A percentile compares a stretch with the other conserved stretches of the same genome.
phyloP scores from a whole-genome alignment of 164 flowering plant species.

The Piper longum region DNA sequence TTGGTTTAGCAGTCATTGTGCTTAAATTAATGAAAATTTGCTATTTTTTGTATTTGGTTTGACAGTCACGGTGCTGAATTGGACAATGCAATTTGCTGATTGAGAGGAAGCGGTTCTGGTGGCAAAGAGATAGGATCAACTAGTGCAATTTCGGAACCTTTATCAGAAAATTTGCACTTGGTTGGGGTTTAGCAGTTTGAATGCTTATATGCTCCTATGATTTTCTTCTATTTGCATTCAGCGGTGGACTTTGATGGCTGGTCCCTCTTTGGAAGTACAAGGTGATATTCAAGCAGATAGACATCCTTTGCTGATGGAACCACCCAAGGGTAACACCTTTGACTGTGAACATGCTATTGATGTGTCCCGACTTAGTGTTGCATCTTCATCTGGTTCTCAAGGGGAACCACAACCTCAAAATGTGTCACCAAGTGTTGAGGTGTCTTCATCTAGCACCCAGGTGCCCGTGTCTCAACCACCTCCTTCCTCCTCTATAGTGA shows the following conservation, averaged over 20 bases:
- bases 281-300: constrained; percentile 27
- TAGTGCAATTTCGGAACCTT: too few species aligned
- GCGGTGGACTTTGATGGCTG: constrained; percentile 46
- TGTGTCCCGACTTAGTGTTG: constrained; percentile 34
- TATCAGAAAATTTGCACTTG: too few species aligned
- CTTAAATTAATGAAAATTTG: too few species aligned
- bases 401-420: constrained; percentile 18
- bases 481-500: constrained; percentile 13
- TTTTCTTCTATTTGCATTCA: constrained; percentile 14
- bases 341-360: constrained; percentile 38
- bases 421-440: constrained; percentile 22
- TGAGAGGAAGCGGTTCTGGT: too few species aligned
- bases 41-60: too few species aligned
- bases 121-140: too few species aligned
- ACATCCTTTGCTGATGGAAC: constrained; percentile 61
- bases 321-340: constrained; percentile 18
- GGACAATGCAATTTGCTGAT: too few species aligned
- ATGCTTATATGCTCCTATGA: constrained; percentile 24
- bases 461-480: constrained; percentile 4
- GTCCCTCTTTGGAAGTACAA: constrained; percentile 24
- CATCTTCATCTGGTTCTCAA: constrained; percentile 34
- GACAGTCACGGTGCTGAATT: too few species aligned
- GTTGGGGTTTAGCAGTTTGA: too few species aligned
- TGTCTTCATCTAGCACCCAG: constrained; percentile 22
- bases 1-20: too few species aligned